These are phyloP conservation scores for Hypomyces perniciosus DNA, from an alignment of 2,329 filamentous ascomycete genomes.

Conservation along the genomic window DNA sequence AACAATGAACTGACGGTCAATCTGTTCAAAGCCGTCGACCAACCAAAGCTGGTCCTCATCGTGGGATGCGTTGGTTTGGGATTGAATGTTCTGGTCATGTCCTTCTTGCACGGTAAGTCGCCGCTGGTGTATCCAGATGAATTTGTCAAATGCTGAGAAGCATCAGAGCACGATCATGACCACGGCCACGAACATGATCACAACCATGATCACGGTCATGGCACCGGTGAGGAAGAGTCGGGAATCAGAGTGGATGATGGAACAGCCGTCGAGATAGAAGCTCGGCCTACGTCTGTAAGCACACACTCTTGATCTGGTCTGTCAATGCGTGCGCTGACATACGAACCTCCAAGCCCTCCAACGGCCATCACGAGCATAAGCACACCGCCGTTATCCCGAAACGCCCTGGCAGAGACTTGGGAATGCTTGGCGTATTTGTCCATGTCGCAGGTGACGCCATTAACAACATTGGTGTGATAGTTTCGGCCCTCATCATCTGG, in stretches of 20 bases:
- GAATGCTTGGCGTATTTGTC: conserved; percentile 63
- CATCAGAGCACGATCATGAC: conserved; percentile 34
- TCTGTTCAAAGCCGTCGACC: conserved; percentile 47
- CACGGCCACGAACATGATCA: conserved; percentile 22
- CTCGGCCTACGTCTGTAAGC: conserved; percentile 16
- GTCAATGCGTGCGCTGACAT: background rate
- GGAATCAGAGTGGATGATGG: conserved; percentile 9
- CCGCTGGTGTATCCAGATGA: conserved; percentile 8
- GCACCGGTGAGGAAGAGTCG: conserved; percentile 6
- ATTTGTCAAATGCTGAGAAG: conserved; percentile 5
- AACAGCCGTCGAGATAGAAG: conserved; percentile 12
- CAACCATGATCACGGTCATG: background rate
- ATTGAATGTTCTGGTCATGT: conserved; percentile 60
- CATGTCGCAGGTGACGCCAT: conserved; percentile 68
- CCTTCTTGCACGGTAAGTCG: conserved; percentile 56
- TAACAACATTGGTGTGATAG: conserved; percentile 71
- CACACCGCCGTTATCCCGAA: conserved; percentile 32
- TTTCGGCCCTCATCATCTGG: conserved; percentile 65
- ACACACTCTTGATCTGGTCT: background rate
- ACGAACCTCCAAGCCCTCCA: conserved; percentile 3
- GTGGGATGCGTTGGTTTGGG: conserved; percentile 61
- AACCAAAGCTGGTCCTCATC: conserved; percentile 61
- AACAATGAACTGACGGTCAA: conserved; percentile 4
- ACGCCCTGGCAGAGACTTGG: conserved; percentile 51
- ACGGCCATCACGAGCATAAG: conserved; percentile 43